Conservation (phyloP, 352 stramenopile species). For the Pythium diclinum region DNA sequence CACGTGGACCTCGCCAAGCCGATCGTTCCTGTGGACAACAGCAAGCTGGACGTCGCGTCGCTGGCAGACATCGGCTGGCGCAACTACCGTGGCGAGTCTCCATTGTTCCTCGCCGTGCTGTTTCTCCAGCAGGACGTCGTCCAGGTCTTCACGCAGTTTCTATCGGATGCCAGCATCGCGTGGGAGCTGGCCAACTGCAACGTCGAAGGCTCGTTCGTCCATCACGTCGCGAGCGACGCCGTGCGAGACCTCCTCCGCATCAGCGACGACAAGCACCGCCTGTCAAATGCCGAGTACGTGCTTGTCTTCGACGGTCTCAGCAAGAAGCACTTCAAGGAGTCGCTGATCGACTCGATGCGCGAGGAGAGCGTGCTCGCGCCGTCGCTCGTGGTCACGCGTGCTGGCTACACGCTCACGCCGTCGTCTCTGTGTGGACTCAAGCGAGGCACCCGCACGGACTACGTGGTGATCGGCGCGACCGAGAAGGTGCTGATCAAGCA, state of each 20-base stretch:
- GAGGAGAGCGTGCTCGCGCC: constrained; percentile 62
- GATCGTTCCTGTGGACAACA: constrained; percentile 12
- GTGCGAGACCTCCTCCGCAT: constrained; percentile 33
- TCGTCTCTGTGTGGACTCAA: constrained; percentile 17
- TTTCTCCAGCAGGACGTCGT: constrained; percentile 51
- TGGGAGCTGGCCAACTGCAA: constrained; percentile 65
- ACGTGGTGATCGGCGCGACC: constrained; percentile 55
- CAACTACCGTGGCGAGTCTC: constrained; percentile 66
- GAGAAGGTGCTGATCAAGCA: constrained; percentile 58
- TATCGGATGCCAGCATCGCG: constrained; percentile 39
- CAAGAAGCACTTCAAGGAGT: constrained; percentile 72
- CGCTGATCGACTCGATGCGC: constrained; percentile 61
- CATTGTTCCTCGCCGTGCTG: constrained; percentile 59
- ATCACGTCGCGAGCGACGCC: constrained; percentile 48
- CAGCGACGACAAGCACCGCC: constrained; percentile 17
- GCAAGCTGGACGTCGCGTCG: constrained; percentile 22
- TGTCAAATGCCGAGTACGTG: constrained; percentile 57
- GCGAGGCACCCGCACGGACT: constrained; percentile 31
- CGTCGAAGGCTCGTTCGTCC: constrained; percentile 67
- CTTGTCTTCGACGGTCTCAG: constrained; percentile 61
- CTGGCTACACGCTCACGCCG: constrained; percentile 28
- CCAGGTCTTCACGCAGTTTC: constrained; percentile 29
- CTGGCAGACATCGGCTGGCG: constrained; percentile 42
- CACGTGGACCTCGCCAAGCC: background rate
- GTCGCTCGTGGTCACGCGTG: constrained; percentile 44